phyloP scores from a whole-genome alignment of 192 early-diverging fungal genomes.

The Phlyctochytrium planicorne region DNA sequence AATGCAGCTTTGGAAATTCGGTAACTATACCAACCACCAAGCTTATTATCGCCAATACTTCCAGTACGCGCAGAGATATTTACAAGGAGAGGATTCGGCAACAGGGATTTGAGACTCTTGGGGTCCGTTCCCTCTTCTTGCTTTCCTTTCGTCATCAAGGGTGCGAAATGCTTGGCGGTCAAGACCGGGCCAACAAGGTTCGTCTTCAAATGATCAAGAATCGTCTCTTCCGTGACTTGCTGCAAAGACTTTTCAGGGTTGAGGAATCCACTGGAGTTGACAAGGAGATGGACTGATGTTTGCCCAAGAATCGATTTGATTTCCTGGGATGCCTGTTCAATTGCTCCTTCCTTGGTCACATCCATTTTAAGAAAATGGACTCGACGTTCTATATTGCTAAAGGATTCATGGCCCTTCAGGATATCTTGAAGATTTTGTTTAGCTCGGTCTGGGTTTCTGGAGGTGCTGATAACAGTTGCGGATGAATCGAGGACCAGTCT shows the following conservation, averaged over 20 bases:
- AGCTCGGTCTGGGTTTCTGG: not conserved
- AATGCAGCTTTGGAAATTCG: slow-evolving; percentile 31
- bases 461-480: not conserved
- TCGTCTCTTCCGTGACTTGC: slow-evolving; percentile 5
- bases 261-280: slow-evolving; percentile 18
- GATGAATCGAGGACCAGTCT: not conserved
- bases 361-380: not conserved
- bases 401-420: not conserved
- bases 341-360: not conserved
- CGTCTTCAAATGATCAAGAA: slow-evolving; percentile 19
- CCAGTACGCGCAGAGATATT: slow-evolving; percentile 30
- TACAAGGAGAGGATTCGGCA: slow-evolving; percentile 1
- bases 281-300: not conserved
- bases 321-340: not conserved
- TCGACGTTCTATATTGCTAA: too few relatives aligned
- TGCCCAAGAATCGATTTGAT: not conserved
- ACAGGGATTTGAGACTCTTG: not conserved
- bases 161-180: slow-evolving; percentile 30
- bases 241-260: slow-evolving; percentile 31
- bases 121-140: too few relatives aligned
- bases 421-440: not conserved
- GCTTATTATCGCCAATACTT: slow-evolving; percentile 33
- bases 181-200: slow-evolving; percentile 29
- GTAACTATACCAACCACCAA: slow-evolving; percentile 40
- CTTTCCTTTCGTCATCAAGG: slow-evolving; percentile 9